A percentile compares a stretch with the other conserved stretches of the same genome.
These are phyloP conservation scores for Candida arabinofermentans DNA, from an alignment of 805 yeast species.

Conservation along the genomic window DNA sequence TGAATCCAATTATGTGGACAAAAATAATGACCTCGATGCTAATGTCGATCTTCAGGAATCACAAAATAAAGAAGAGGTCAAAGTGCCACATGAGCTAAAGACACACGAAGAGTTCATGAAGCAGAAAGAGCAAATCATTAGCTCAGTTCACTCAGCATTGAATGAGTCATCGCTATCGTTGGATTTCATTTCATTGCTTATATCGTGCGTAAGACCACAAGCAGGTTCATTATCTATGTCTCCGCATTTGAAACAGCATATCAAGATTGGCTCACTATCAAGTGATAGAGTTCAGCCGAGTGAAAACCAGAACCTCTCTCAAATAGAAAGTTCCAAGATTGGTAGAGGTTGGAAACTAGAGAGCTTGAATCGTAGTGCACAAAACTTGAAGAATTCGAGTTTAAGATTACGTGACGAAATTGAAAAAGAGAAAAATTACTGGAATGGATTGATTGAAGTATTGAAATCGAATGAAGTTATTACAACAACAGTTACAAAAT, in stretches of 20 bases:
- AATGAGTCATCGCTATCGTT: conserved; percentile 86
- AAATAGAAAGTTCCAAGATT: conserved; percentile 32
- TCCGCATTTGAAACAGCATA: conserved; percentile 68
- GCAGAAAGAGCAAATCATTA: conserved; percentile 50
- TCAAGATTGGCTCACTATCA: conserved; percentile 71
- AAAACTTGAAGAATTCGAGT: conserved; percentile 48
- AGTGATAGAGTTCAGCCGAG: conserved; percentile 36
- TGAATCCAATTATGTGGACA: background rate
- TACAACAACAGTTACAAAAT: conserved; percentile 60
- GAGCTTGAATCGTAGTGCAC: conserved; percentile 54
- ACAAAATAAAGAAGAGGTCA: conserved; percentile 13
- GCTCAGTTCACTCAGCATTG: conserved; percentile 58
- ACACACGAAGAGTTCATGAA: conserved; percentile 41
- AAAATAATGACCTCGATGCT: conserved; percentile 7
- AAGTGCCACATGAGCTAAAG: background rate
- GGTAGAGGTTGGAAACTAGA: conserved; percentile 85
- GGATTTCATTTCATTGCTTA: conserved; percentile 80
- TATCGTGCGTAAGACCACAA: conserved; percentile 79
- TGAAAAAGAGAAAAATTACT: conserved; percentile 59
- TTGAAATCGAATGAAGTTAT: conserved; percentile 55
- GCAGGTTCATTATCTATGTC: conserved; percentile 88
- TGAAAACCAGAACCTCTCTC: conserved; percentile 16
- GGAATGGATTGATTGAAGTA: conserved; percentile 48
- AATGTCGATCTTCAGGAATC: conserved; percentile 17
- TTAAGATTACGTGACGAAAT: conserved; percentile 50